These are phyloP conservation scores for Parastagonospora avenae DNA, from an alignment of 2,329 filamentous ascomycete genomes.

Conservation along the genomic window DNA sequence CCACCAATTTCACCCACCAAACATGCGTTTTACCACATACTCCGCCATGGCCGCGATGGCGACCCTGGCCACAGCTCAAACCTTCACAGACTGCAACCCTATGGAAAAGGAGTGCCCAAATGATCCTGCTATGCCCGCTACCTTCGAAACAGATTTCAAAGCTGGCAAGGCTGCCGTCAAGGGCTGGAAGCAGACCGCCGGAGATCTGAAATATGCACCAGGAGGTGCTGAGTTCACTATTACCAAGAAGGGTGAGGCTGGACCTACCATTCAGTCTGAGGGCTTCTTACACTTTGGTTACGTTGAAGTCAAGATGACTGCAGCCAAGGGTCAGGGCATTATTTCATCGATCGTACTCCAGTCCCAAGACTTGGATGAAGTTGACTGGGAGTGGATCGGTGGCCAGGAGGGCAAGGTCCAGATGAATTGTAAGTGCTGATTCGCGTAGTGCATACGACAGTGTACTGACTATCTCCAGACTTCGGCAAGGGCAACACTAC, in stretches of 20 bases:
- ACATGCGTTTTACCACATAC: constrained; percentile 39
- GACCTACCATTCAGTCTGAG: constrained; percentile 71
- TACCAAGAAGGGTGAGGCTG: constrained; percentile 52
- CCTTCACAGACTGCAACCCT: constrained; percentile 53
- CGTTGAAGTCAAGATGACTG: constrained; percentile 78
- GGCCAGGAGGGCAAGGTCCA: constrained; percentile 66
- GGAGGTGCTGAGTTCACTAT: constrained; percentile 59
- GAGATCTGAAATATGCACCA: constrained; percentile 50
- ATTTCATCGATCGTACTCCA: constrained; percentile 83
- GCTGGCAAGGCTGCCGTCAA: constrained; percentile 44
- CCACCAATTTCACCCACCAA: constrained; percentile 1
- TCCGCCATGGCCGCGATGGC: constrained; percentile 38
- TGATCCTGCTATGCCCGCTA: constrained; percentile 50
- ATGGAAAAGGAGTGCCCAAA: constrained; percentile 51
- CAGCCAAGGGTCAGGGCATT: constrained; percentile 74
- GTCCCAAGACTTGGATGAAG: constrained; percentile 83
- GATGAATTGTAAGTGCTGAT: constrained; percentile 61
- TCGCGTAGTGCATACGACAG: constrained; percentile 49
- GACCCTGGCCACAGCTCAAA: constrained; percentile 48
- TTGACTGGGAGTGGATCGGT: constrained; percentile 84
- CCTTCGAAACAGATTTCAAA: constrained; percentile 52
- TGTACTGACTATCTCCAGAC: constrained; percentile 67
- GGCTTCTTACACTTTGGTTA: constrained; percentile 89
- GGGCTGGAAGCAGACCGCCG: constrained; percentile 46
- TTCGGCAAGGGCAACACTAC: constrained; percentile 70